Percentiles rank a stretch among this genome's conserved stretches.
These are phyloP conservation scores for Globisporangium megalacanthum DNA, from an alignment of 352 stramenopile species.

Conservation along the genomic window DNA sequence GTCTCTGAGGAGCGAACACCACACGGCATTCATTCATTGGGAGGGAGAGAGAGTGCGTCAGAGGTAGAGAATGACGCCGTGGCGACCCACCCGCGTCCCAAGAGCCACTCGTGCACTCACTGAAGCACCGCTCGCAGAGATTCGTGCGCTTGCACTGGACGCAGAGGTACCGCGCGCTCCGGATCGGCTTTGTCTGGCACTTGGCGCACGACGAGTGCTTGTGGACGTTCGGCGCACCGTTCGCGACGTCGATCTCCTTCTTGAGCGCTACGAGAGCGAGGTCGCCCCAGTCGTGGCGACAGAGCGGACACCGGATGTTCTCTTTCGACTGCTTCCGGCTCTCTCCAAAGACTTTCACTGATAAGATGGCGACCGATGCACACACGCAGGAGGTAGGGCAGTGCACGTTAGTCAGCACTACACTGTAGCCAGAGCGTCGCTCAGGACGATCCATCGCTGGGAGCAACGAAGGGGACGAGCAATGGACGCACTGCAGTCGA, in stretches of 20 bases:
- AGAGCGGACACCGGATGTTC: conserved; percentile 80
- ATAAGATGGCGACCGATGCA: too few species aligned
- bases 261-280: conserved; percentile 50
- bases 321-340: conserved; percentile 77
- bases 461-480: background rate
- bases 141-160: conserved; percentile 76
- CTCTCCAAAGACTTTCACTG: conserved; percentile 84
- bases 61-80: background rate
- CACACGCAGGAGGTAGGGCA: background rate
- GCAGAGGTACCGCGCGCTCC: conserved; percentile 73
- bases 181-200: conserved; percentile 74
- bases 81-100: background rate
- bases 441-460: background rate
- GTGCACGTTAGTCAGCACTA: background rate
- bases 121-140: conserved; percentile 72
- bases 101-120: conserved; percentile 20
- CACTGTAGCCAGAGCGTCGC: background rate
- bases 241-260: conserved; percentile 71
- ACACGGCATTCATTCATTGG: background rate
- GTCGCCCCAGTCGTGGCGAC: conserved; percentile 76
- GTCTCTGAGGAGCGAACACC: conserved; percentile 23
- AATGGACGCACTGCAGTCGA: conserved; percentile 48
- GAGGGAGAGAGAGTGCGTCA: background rate
- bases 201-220: conserved; percentile 57
- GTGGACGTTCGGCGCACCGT: conserved; percentile 71